Percentiles rank a stretch among this genome's conserved stretches.
Conservation (phyloP, 768 basidiomycete genomes). For the Postia placenta region DNA sequence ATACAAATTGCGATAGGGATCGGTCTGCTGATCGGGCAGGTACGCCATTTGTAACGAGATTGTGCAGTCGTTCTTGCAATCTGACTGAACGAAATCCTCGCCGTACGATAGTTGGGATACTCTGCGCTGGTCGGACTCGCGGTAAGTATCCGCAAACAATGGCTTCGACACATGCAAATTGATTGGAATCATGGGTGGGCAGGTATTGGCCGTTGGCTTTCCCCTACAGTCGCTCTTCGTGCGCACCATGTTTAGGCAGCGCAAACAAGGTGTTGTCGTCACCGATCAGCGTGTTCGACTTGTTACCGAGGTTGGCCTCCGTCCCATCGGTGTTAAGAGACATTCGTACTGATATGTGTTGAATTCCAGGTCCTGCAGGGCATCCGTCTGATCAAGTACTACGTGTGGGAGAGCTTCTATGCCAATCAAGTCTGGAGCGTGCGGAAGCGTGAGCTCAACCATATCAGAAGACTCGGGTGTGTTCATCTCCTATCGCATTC, state of each 20-base stretch:
- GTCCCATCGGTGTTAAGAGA: neutral
- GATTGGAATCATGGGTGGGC: neutral
- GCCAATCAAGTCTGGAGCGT: conserved; percentile 63
- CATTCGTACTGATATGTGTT: neutral
- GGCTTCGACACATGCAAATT: no score
- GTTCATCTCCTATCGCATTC: no score
- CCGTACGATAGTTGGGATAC: conserved; percentile 44
- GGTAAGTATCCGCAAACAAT: conserved; percentile 26
- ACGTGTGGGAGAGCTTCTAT: conserved; percentile 84
- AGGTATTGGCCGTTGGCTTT: conserved; percentile 50
- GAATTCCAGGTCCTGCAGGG: conserved; percentile 52
- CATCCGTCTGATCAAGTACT: conserved; percentile 90
- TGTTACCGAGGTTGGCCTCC: conserved; percentile 42
- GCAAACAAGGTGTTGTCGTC: conserved; percentile 51
- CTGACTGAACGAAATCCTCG: neutral
- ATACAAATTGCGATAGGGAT: conserved; percentile 58
- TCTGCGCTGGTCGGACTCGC: conserved; percentile 63
- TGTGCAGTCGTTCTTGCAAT: neutral
- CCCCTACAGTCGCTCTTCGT: conserved; percentile 54
- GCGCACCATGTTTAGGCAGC: conserved; percentile 44
- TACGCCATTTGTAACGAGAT: no score
- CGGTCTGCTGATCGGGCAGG: conserved; percentile 55
- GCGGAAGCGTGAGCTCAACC: conserved; percentile 65
- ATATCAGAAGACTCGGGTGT: conserved; percentile 30
- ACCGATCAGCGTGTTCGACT: conserved; percentile 64